Percentiles rank a stretch among this genome's conserved stretches.
Conservation (phyloP, 192 early-diverging fungal species). For the Gigaspora rosea region DNA sequence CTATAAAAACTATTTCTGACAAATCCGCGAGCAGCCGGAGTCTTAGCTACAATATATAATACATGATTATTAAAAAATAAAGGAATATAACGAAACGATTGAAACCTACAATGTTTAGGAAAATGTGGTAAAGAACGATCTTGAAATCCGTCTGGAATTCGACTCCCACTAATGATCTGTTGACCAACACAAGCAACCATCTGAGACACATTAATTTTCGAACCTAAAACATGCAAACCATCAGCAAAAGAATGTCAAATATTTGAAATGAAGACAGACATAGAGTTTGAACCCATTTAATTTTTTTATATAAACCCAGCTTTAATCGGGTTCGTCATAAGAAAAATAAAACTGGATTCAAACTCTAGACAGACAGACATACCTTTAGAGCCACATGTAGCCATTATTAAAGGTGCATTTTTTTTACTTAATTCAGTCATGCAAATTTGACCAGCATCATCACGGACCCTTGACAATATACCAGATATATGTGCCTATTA, state of each 20-base stretch:
- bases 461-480: conserved; percentile 87
- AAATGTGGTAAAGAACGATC: conserved; percentile 98
- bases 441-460: conserved; percentile 87
- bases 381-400: conserved; percentile 98
- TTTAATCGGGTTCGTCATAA: too few species aligned
- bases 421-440: conserved; percentile 90
- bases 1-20: conserved; percentile 96
- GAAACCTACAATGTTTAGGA: conserved; percentile 73
- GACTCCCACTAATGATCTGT: conserved; percentile 96
- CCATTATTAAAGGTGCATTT: conserved; percentile 99
- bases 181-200: conserved; percentile 99
- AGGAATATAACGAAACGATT: neutral
- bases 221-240: conserved; percentile 55
- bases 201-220: conserved; percentile 96
- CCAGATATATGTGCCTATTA: conserved; percentile 72
- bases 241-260: neutral
- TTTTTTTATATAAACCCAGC: too few species aligned
- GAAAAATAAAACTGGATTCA: too few species aligned
- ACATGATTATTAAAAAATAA: conserved; percentile 26
- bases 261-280: neutral
- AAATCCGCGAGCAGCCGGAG: conserved; percentile 95
- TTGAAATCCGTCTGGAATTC: conserved; percentile 96
- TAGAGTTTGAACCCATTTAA: too few species aligned
- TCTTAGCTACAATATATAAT: conserved; percentile 61
- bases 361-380: neutral